Evolutionary conservation across 495 filamentous ascomycete genomes (phyloP), one percentile per base, ranked within the genome.

Genomic region (Lasiosphaeria ovina): DNA sequence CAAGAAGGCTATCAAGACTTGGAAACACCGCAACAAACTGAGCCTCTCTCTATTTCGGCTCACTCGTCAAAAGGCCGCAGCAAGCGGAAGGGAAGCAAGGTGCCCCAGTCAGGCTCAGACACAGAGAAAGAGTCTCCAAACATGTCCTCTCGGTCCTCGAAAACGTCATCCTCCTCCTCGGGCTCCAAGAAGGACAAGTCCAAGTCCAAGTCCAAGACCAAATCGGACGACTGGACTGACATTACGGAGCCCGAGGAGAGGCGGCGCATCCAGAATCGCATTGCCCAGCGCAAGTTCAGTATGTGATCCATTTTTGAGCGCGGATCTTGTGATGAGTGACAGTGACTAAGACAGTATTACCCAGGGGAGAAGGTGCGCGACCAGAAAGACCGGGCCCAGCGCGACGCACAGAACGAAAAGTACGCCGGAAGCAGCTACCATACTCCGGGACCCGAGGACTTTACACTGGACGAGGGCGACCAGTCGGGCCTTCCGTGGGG

Each of bases 401-500:
- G 86, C 11, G 81, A 86, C 14, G 76, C 73, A 0, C 79, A 82
- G 55, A 83, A 89, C 67, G 74, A 81, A 58, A 66, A 78, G 48
- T 73, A 79, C 40, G 85, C 85, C 5, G 81, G 76, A 7, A 74
- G 75, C 62, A 75, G 79, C 54, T 89, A 89, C 67, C 70, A 77
- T 7, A 73, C 79, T n/a, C 80, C 81, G 1, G 76, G 77, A 31
- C 69, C 84, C 2, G 73, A 76, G 1, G 83, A 71, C 31, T 14
- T 69, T 5, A 42, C 83, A 16, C 62, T 83, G 55, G 80, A 76
- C 38, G 63, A 69, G 45, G 77, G 72, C 35, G 79, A 82, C 42
- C 76, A 83, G 10, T 83, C 83, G 0, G 86, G 86, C 4, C 68
- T 89, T 3, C 86, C 86, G 0, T 89, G 86, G 86, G 86, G 86